These are phyloP conservation scores for Phytophthora idaei DNA, from an alignment of 352 stramenopile genomes.

Conservation along the genomic window DNA sequence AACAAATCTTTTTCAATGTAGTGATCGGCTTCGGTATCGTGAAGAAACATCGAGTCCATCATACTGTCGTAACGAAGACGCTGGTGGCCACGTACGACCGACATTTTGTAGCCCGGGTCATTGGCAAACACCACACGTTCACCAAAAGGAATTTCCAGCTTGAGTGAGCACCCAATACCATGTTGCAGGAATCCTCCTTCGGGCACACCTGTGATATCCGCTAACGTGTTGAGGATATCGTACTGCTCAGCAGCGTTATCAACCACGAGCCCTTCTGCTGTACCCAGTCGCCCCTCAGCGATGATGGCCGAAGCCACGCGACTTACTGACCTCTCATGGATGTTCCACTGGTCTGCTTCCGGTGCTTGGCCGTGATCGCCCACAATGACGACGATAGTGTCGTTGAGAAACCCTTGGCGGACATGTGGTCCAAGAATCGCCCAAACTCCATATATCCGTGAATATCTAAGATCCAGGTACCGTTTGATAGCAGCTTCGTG, in stretches of 20 bases:
- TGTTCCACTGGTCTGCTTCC: slow-evolving; percentile 33
- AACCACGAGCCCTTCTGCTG: slow-evolving; percentile 24
- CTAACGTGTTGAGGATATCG: not conserved
- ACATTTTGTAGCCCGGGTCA: slow-evolving; percentile 46
- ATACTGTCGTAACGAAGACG: slow-evolving; percentile 46
- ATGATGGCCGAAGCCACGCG: slow-evolving; percentile 36
- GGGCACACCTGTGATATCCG: not conserved
- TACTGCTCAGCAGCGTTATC: slow-evolving; percentile 17
- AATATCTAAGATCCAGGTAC: slow-evolving; percentile 55
- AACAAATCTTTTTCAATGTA: slow-evolving; percentile 40
- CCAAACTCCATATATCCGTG: slow-evolving; percentile 44
- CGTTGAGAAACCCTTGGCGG: slow-evolving; percentile 42
- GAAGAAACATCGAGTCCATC: slow-evolving; percentile 35
- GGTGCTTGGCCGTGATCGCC: slow-evolving; percentile 27
- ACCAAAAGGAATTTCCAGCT: slow-evolving; percentile 35
- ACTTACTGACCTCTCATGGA: slow-evolving; percentile 31
- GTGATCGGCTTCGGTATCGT: slow-evolving; percentile 40
- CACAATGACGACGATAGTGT: slow-evolving; percentile 53
- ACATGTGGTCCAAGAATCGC: slow-evolving; percentile 51
- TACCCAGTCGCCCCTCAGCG: slow-evolving; percentile 31
- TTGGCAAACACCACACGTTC: slow-evolving; percentile 48
- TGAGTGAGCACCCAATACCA: slow-evolving; percentile 40
- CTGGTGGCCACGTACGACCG: slow-evolving; percentile 30
- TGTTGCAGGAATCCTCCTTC: slow-evolving; percentile 7
- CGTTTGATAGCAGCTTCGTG: slow-evolving; percentile 27